A percentile compares a stretch with the other conserved stretches of the same genome.
Conservation (phyloP, 164 flowering plant species). For the Umbellularia californica region DNA sequence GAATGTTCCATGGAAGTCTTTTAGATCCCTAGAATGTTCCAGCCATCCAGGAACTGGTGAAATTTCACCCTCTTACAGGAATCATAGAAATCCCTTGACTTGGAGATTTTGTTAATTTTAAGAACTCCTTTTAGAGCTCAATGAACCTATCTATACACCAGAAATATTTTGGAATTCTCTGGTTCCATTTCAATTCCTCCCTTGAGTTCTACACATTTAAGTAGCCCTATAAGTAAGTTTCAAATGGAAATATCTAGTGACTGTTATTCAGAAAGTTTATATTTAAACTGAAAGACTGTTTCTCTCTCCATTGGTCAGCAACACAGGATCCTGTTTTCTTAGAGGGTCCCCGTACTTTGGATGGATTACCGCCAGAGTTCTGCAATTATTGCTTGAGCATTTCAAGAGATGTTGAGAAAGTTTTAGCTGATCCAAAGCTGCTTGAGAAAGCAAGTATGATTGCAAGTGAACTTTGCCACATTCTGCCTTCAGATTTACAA, state of each 20-base stretch:
- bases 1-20: too few species aligned
- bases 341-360: not conserved
- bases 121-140: not conserved
- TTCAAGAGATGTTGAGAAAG: conserved; percentile 11
- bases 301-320: not conserved
- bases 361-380: conserved; percentile 11
- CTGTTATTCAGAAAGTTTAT: not conserved
- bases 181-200: not conserved
- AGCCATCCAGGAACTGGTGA: too few species aligned
- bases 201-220: not conserved
- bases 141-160: not conserved
- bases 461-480: conserved; percentile 13
- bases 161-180: not conserved
- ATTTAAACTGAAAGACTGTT: not conserved
- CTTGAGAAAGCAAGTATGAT: conserved; percentile 12
- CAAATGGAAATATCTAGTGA: not conserved
- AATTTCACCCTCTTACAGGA: too few species aligned
- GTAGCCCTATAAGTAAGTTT: not conserved
- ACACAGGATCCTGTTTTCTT: not conserved
- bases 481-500: conserved; percentile 14
- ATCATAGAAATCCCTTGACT: not conserved
- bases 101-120: not conserved
- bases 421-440: conserved; percentile 13
- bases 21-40: too few species aligned
- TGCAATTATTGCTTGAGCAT: conserved; percentile 16